phyloP scores from a whole-genome alignment of 495 filamentous ascomycete species.

The Xylaria intraflava region DNA sequence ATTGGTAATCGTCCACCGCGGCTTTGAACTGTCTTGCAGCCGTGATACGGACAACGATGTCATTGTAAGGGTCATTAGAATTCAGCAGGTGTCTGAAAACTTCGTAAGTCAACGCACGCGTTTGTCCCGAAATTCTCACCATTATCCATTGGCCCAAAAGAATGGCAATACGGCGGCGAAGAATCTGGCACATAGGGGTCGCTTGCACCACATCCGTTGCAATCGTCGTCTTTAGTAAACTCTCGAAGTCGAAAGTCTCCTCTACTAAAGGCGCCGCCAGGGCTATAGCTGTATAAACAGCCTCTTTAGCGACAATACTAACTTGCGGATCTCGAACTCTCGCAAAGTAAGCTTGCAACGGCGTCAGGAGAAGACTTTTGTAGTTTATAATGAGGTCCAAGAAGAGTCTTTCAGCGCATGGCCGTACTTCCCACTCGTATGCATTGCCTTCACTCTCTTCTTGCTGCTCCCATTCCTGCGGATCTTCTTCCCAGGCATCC shows the following conservation, averaged over 20 bases:
- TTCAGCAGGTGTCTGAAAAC: conserved; percentile 87
- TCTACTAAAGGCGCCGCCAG: conserved; percentile 71
- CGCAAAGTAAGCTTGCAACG: conserved; percentile 71
- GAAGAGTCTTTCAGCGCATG: conserved; percentile 89
- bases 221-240: conserved; percentile 65
- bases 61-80: conserved; percentile 68
- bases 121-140: conserved; percentile 58
- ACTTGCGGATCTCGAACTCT: conserved; percentile 59
- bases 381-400: conserved; percentile 84
- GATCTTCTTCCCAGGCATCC: conserved; percentile 83
- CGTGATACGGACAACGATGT: conserved; percentile 85
- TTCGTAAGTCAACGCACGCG: conserved; percentile 69
- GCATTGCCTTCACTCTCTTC: conserved; percentile 74
- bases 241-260: conserved; percentile 67
- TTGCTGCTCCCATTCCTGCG: conserved; percentile 83
- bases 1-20: conserved; percentile 79
- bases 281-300: conserved; percentile 87
- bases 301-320: conserved; percentile 79
- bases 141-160: conserved; percentile 84
- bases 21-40: conserved; percentile 76
- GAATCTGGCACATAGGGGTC: conserved; percentile 70
- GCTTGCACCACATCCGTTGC: conserved; percentile 71
- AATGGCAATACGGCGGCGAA: conserved; percentile 83
- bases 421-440: conserved; percentile 81
- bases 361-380: conserved; percentile 67